These are phyloP conservation scores for Stropharia rugosoannulata DNA, from an alignment of 768 basidiomycete species.

Conservation along the genomic window DNA sequence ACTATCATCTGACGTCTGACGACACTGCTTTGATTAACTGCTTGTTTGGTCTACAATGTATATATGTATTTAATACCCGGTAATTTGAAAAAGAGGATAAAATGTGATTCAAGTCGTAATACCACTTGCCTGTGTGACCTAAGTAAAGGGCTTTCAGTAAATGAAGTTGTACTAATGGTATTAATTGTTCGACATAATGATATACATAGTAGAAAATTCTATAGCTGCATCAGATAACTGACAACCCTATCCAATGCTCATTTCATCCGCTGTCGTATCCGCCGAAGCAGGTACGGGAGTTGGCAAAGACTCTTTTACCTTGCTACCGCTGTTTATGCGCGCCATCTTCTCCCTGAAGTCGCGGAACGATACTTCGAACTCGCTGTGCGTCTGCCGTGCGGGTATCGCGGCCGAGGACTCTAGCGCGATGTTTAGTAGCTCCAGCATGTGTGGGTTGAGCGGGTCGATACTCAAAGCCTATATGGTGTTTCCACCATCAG, in stretches of 20 bases:
- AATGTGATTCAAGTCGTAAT: too few relatives aligned
- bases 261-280: constrained; percentile 18
- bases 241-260: constrained; percentile 20
- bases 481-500: not conserved
- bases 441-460: constrained; percentile 77
- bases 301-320: constrained; percentile 18
- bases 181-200: not conserved
- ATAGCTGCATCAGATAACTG: too few relatives aligned
- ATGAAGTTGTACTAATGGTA: not conserved
- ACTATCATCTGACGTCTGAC: not conserved
- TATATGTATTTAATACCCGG: not conserved
- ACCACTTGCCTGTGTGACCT: too few relatives aligned
- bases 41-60: not conserved
- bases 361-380: constrained; percentile 29
- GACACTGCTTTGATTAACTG: not conserved
- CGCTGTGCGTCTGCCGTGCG: constrained; percentile 18
- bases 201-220: not conserved
- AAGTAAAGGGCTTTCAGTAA: not conserved
- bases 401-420: constrained; percentile 38
- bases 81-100: not conserved
- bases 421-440: constrained; percentile 78
- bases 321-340: not conserved
- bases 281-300: constrained; percentile 9
- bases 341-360: constrained; percentile 27
- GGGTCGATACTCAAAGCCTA: constrained; percentile 82